These are phyloP conservation scores for Boletus rex-veris DNA, from an alignment of 768 basidiomycete species.

Conservation along the genomic window DNA sequence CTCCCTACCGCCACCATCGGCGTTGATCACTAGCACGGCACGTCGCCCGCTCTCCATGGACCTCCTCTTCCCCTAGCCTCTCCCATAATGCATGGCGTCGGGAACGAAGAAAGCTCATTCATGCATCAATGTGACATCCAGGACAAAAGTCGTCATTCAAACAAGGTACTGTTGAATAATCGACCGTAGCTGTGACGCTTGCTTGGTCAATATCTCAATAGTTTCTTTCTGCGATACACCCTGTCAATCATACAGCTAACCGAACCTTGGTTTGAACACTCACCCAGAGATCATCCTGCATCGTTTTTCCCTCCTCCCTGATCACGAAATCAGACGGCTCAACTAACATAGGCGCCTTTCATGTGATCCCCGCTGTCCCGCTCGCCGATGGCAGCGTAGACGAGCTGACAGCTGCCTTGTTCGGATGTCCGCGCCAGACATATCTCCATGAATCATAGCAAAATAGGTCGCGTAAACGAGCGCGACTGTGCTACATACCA, in stretches of 20 bases:
- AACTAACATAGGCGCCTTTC: slow-evolving; percentile 20
- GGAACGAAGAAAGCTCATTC: no score
- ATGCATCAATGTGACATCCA: slow-evolving; percentile 10
- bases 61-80: no score
- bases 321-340: slow-evolving; percentile 33
- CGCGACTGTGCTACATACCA: no score
- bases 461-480: no score
- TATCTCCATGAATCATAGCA: not conserved
- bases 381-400: slow-evolving; percentile 8
- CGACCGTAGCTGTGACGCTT: slow-evolving; percentile 9
- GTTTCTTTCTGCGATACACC: slow-evolving; percentile 14
- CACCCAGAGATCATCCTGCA: slow-evolving; percentile 36
- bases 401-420: slow-evolving; percentile 35
- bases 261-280: not conserved
- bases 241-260: not conserved
- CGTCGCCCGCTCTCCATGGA: no score
- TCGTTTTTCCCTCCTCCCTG: slow-evolving; percentile 18
- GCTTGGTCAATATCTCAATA: not conserved
- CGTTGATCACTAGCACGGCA: no score
- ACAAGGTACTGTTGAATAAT: slow-evolving; percentile 14
- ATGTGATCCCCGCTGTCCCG: slow-evolving; percentile 19
- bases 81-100: no score
- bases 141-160: no score
- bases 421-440: slow-evolving; percentile 22
- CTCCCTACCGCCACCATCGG: no score